Base-by-base conservation (phyloP, 257 asterid species). In the Mitragyna speciosa region DNA sequence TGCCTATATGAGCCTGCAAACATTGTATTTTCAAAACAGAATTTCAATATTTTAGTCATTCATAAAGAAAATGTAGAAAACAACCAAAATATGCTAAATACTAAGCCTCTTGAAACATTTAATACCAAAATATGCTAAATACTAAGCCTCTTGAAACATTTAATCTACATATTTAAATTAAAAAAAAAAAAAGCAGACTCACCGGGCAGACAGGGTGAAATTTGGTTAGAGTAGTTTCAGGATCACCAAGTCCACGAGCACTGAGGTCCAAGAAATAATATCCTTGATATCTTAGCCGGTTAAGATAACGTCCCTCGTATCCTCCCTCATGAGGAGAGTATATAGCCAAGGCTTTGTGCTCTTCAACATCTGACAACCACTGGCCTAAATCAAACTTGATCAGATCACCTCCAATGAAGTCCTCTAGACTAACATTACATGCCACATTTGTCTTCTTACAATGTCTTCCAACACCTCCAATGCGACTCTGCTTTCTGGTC, bases 321-420 rank as follows among this genome's bases (percentile, higher is more conserved):
- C 97, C 97, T 0, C 98, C 98, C 75, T 94, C 98, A 52, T 92
- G 98, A 2, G 97, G 98, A 30, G 97, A 43, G 85, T 94, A 94
- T 36, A 94, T 94, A 48, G 98, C 98, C 54, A 94, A 36, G 52
- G 98, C 92, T 84, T 92, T 91, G 78, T 94, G 96, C 80, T 92
- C 98, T 86, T 94, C 98, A 28, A 92, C 98, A 26, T 94, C 97
- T 0, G 93, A 86, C 48, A 91, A 54, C 97, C 97, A 94, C 36
- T 88, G 87, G 11, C 94, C 94, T 63, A 92, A 72, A 73, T 94
- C 98, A 20, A 86, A 65, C 80, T 89, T 91, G 7, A 94, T 65
- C 7, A 92, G 89, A 83, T 94, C 98, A 14, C 98, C 98, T 47
- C 98, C 96, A 26, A 92, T 92, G 90, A 92, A 94, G 82, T 94